Evolutionary conservation across 805 yeast species (phyloP).

Genomic region (Lachancea waltii): DNA sequence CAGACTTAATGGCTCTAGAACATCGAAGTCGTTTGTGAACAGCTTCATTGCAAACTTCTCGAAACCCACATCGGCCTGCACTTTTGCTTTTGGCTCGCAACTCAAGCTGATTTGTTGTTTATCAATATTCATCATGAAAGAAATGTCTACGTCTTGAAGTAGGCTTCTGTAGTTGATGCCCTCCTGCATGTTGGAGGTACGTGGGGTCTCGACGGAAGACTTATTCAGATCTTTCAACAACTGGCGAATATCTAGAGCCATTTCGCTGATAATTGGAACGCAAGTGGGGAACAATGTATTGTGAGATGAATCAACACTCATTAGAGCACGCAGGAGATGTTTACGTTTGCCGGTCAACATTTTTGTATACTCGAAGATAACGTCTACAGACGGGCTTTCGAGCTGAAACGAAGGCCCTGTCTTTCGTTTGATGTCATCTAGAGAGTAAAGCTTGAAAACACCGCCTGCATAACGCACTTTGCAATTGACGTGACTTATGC

Average conservation of each 20-base stretch:
- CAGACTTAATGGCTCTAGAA: slow-evolving; percentile 38
- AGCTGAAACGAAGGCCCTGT: slow-evolving; percentile 48
- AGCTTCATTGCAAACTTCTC: slow-evolving; percentile 58
- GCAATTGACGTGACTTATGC: slow-evolving; percentile 41
- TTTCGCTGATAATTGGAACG: slow-evolving; percentile 67
- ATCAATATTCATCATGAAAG: slow-evolving; percentile 56
- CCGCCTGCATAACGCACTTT: slow-evolving; percentile 65
- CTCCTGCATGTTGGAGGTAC: slow-evolving; percentile 9
- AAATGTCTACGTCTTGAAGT: slow-evolving; percentile 52
- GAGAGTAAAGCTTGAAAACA: slow-evolving; percentile 38
- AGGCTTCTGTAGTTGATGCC: slow-evolving; percentile 34
- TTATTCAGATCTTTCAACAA: slow-evolving; percentile 37
- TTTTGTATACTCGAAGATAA: slow-evolving; percentile 46
- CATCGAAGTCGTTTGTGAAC: slow-evolving; percentile 42
- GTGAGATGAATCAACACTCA: slow-evolving; percentile 45
- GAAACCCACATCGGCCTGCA: slow-evolving; percentile 75
- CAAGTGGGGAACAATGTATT: slow-evolving; percentile 67
- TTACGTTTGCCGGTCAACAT: slow-evolving; percentile 12
- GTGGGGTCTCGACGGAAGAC: slow-evolving; percentile 7
- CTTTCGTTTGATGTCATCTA: slow-evolving; percentile 36
- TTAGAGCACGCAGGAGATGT: slow-evolving; percentile 26
- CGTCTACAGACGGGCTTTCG: slow-evolving; percentile 68
- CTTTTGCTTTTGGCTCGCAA: slow-evolving; percentile 92
- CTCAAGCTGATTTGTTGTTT: slow-evolving; percentile 72
- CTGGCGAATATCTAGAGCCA: slow-evolving; percentile 43